Base-by-base conservation (phyloP, 306 rosid species). In the Styphnolobium japonicum region DNA sequence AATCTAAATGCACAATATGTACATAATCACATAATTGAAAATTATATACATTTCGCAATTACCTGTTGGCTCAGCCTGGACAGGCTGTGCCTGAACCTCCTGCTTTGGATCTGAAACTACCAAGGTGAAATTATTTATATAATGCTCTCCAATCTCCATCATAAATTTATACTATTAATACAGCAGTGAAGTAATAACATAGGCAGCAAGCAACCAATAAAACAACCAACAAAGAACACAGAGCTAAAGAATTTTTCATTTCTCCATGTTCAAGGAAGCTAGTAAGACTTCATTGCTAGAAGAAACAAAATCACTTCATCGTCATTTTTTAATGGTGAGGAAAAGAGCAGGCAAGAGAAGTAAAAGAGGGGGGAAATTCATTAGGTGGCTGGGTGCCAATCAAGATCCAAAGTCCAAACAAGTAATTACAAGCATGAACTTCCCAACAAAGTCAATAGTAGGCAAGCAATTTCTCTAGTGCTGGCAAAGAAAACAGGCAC, bases 41-140 rank as follows among this genome's bases (percentile, higher is more conserved):
- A 66, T 15, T 36, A 60, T 62, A 78, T 18, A 67, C 25, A 46
- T 39, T 36, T 52, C 23, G 11, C 55, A 19, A 18, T 63, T 69
- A 91, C 98, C 97, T 84, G 86, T 90, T 43, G 84, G 87, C 79
- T 85, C 92, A 73, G 79, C 81, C 42, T 73, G 89, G 29, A 51
- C 82, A 39, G 85, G 77, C 75, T 69, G 80, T 25, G 78, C 52
- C 61, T 69, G 75, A 67, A 77, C 83, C 48, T 80, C 90, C 75
- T 80, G 80, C 82, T 63, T 84, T 46, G 64, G 74, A 86, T 75
- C 94, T 90, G 91, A 82, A 80, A 89, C 72, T 53, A 82, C 14
- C 82, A 69, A 84, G 42, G 43, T 22, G 63, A 22, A 80, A 73
- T 61, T 64, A 27, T 36, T 62, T 42, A 64, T 15, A 66, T 12